Evolutionary conservation across 148 eudicot species (phyloP), one percentile per base, ranked within the genome.

Genomic region (Amaranthus palmeri): DNA sequence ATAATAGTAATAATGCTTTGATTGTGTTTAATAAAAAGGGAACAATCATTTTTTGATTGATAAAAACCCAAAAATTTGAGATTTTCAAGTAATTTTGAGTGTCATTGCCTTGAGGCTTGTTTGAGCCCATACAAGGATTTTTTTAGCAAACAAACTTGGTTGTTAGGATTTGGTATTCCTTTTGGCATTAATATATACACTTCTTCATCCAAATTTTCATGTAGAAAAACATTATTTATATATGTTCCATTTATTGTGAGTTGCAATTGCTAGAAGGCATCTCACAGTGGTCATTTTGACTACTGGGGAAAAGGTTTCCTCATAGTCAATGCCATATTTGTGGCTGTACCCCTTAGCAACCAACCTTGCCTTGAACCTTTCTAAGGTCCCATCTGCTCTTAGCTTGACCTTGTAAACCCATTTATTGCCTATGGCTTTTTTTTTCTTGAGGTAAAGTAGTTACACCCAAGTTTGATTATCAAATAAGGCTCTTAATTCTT

Each of bases 231-330:
- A 2, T 25, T 25, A 25, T 65, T 65, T n/a, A 65, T 40, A 36
- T 3, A 65, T 3, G 2, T 25, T 25, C 68, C 68, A 65, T 8
- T 8, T 2, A 46, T 15, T 45, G 8, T 8, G 4, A 4, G 55
- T n/a, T 9, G 70, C 58, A 7, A 67, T 14, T 9, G 70, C 41
- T 1, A 67, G 4, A 4, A 67, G 7, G 36, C 42, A 42, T 1
- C 58, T 41, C 11, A 67, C 44, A 52, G 46, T 51, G 8, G 57
- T 12, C 8, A 54, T 41, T 36, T 67, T 67, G 7, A 67, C 46
- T 10, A 67, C 6, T 25, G 52, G 70, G 4, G 57, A 50, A 7
- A 67, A 67, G 4, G 70, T 67, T 52, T 67, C 70, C 1, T 49
- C 7, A 52, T 10, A 67, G 40, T 52, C 70, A 67, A 51, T 11